Conservation (phyloP, 139 green algal species). For the Eudorina sp. region DNA sequence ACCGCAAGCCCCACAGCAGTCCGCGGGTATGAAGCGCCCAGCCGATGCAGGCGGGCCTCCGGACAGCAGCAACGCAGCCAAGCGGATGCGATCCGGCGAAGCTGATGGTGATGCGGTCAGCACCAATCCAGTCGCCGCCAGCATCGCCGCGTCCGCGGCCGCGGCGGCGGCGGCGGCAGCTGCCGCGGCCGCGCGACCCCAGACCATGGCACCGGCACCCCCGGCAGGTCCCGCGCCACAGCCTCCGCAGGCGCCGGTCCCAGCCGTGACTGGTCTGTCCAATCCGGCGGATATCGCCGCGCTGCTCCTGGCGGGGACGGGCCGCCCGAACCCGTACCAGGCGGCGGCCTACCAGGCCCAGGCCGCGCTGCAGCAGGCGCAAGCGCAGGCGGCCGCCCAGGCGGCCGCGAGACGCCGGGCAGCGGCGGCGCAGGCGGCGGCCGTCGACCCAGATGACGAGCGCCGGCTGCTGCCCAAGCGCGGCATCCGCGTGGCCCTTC, state of each 20-base stretch:
- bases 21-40: neutral
- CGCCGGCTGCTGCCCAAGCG: constrained; percentile 43
- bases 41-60: neutral
- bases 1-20: neutral
- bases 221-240: too few relatives aligned
- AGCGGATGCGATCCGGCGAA: constrained; percentile 4
- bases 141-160: neutral
- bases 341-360: neutral
- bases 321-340: neutral
- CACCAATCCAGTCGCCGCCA: neutral
- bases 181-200: neutral
- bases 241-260: too few relatives aligned
- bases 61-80: neutral
- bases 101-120: neutral
- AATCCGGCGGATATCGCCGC: neutral
- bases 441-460: constrained; percentile 19
- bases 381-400: neutral
- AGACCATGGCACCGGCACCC: neutral
- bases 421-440: neutral
- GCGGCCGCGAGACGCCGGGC: neutral
- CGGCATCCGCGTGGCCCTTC: constrained; percentile 43
- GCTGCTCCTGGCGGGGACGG: neutral
- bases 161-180: neutral
- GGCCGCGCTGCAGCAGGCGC: neutral
- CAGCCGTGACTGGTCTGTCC: too few relatives aligned